A percentile compares a stretch with the other conserved stretches of the same genome.
These are phyloP conservation scores for Lunasporangiospora selenospora DNA, from an alignment of 192 early-diverging fungal species.

Conservation along the genomic window DNA sequence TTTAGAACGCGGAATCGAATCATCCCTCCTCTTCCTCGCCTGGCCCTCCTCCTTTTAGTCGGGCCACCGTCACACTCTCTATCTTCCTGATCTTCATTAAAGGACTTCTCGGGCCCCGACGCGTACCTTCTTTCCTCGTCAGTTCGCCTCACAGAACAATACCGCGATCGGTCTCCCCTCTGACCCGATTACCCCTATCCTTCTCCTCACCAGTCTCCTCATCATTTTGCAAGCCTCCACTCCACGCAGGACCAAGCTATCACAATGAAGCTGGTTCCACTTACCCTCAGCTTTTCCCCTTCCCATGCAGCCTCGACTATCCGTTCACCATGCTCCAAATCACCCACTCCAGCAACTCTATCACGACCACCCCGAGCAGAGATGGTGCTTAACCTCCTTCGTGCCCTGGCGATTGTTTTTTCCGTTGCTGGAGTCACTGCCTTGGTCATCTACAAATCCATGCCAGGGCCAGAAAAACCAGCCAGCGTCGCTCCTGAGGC, in stretches of 20 bases:
- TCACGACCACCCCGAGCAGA: conserved; percentile 28
- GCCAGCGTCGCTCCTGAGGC: neutral
- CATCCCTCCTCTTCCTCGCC: neutral
- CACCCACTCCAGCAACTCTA: conserved; percentile 38
- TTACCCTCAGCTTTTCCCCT: conserved; percentile 17
- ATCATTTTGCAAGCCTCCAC: neutral
- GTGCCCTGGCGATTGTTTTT: conserved; percentile 25
- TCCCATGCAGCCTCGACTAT: neutral
- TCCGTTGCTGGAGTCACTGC: conserved; percentile 16
- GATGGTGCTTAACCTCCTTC: conserved; percentile 20
- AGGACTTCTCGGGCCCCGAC: neutral
- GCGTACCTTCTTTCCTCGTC: neutral
- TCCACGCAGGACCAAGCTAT: neutral
- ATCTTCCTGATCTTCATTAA: too few relatives aligned
- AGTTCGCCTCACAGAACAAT: too few relatives aligned
- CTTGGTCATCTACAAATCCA: conserved; percentile 8
- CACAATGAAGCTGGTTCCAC: conserved; percentile 29
- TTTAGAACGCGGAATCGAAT: conserved; percentile 6
- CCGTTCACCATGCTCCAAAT: conserved; percentile 38
- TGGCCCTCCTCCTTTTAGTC: neutral
- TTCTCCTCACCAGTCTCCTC: neutral
- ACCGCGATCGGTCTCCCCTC: neutral
- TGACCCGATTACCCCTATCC: neutral
- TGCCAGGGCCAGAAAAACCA: neutral
- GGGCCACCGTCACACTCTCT: neutral